Percentiles rank a stretch among this genome's conserved stretches.
phyloP scores from a whole-genome alignment of 176 grass and related monocot species.

The Alopecurus myosuroides region DNA sequence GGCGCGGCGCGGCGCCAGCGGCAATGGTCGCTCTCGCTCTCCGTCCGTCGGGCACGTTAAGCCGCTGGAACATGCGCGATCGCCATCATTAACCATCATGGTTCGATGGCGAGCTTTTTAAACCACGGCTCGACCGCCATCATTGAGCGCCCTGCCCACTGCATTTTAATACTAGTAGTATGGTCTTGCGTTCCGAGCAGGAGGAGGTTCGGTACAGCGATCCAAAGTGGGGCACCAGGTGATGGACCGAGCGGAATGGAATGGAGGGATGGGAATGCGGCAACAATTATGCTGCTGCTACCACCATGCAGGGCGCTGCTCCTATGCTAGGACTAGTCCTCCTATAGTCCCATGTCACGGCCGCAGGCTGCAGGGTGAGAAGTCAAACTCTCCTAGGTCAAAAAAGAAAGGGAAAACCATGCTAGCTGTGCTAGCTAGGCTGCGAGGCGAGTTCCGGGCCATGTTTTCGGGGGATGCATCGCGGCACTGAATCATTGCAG shows the following conservation, averaged over 20 bases:
- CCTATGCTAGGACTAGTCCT: neutral
- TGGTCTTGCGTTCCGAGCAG: no score
- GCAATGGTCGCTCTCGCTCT: neutral
- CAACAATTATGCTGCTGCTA: neutral
- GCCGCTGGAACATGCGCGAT: no score
- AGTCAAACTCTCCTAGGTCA: neutral
- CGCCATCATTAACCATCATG: neutral
- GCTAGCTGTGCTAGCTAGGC: neutral
- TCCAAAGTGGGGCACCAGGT: neutral
- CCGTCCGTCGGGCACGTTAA: neutral
- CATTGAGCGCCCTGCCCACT: neutral
- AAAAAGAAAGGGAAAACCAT: neutral
- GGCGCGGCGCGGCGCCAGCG: constrained; percentile 11
- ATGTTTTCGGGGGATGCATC: neutral
- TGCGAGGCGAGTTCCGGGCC: neutral
- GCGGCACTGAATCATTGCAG: constrained; percentile 24
- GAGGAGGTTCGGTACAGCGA: neutral
- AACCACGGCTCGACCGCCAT: neutral
- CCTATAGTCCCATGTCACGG: constrained; percentile 1
- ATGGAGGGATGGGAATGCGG: neutral
- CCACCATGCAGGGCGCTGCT: neutral
- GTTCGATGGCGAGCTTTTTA: neutral
- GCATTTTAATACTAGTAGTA: no score
- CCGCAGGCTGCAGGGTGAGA: neutral
- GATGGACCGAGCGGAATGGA: neutral